Percentiles rank a stretch among this genome's conserved stretches.
Conservation (phyloP, 2,329 filamentous ascomycete genomes). For the Pseudogymnoascus verrucosus region DNA sequence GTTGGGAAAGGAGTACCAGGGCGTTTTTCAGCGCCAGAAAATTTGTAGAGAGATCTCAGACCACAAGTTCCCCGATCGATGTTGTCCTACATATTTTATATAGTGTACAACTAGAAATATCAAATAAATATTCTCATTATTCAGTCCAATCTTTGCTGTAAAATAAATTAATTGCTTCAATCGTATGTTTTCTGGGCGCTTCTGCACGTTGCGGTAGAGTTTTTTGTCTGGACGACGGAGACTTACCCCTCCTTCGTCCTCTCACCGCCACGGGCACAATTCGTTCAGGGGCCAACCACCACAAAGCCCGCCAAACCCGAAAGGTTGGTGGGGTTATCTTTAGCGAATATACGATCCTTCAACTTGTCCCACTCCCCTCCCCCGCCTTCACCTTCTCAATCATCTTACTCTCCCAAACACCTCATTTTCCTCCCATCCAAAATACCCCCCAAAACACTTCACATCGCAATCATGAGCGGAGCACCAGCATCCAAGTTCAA, state of each 20-base stretch:
- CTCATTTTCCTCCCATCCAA: conserved; percentile 3
- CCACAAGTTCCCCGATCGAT: not conserved
- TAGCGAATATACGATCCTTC: conserved; percentile 7
- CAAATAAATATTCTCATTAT: not conserved
- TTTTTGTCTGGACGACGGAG: not conserved
- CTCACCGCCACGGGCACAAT: conserved; percentile 3
- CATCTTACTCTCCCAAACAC: conserved; percentile 9
- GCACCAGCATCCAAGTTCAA: conserved; percentile 52
- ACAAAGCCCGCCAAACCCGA: not conserved
- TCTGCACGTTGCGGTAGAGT: not conserved
- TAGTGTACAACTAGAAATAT: not conserved
- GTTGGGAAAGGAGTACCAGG: not conserved
- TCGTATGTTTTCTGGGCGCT: not conserved
- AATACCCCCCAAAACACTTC: not conserved
- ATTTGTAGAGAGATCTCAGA: not conserved
- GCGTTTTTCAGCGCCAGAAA: not conserved
- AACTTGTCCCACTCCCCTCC: conserved; percentile 5
- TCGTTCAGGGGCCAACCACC: conserved; percentile 7
- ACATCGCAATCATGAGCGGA: conserved; percentile 11
- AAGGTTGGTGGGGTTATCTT: conserved; percentile 9
- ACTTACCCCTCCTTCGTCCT: not conserved
- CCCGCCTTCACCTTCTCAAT: not conserved
- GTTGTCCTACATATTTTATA: not conserved
- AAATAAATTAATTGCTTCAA: not conserved
- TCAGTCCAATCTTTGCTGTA: not conserved